Evolutionary conservation across 352 stramenopile genomes (phyloP), one percentile per base, ranked within the genome.

Genomic region (Phytophthora tubulina): DNA sequence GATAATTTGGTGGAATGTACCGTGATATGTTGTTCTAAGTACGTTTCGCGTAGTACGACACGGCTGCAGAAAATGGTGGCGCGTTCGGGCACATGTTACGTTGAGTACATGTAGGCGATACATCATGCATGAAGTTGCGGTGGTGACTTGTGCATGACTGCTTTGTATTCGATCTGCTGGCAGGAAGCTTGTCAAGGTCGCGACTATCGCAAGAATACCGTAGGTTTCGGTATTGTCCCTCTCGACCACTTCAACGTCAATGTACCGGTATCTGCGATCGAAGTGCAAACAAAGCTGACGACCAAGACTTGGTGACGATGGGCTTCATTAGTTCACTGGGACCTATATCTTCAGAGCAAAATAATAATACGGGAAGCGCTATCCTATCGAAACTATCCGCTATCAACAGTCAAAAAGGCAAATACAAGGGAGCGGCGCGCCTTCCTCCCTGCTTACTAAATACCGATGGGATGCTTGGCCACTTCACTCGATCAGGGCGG

Each of bases 401-500:
- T 75, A 67, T 72, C 65, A 75, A 74, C 66, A 78, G 51, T 65
- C 44, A 60, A 76, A 70, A 69, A 42, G 53, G 21, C 66, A 78
- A 78, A 71, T 74, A 72, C 54, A 71, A 58, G 51, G 48, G 57
- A 72, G 44, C 45, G 55, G 46, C 44, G 46, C 67, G 31, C 55
- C 51, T 55, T 62, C 57, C 46, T 42, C 57, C 51, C 64, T 73
- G 67, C 72, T 76, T 79, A 79, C 67, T 79, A 73, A 79, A 79
- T 79, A 79, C 61, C 69, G 49, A 57, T 56, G 50, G 66, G 38
- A 66, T 72, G 44, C 51, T 72, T 71, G 64, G 48, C 55, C 56
- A 64, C 42, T 75, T 75, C 35, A 56, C 30, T 65, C 53, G 36
- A 64, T 63, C 59, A 63, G 53, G 41, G 51, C 42, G 30, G 35